Conservation (phyloP, 163 green algal genomes). For the Volvox carteri region DNA sequence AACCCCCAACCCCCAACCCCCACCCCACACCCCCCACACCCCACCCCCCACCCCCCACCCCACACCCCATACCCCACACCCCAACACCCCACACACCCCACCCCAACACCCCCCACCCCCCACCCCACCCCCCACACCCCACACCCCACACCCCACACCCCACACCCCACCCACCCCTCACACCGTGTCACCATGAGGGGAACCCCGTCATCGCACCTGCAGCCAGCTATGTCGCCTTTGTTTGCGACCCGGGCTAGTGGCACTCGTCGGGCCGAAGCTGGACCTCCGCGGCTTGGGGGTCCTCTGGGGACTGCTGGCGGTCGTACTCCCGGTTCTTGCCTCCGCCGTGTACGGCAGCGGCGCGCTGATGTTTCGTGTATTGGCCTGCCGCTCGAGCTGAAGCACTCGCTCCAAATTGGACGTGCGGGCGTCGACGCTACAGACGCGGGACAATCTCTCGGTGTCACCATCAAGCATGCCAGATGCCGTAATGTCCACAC, state of each 20-base stretch:
- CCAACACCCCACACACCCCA: too few species aligned
- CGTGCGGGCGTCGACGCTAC: not conserved
- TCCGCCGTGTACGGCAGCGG: not conserved
- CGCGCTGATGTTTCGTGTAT: not conserved
- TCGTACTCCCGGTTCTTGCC: not conserved
- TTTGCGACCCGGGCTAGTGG: not conserved
- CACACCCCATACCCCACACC: too few species aligned
- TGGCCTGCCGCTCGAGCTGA: too few species aligned
- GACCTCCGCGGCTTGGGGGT: not conserved
- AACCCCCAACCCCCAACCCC: too few species aligned
- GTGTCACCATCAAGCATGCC: not conserved
- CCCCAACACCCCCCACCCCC: too few species aligned
- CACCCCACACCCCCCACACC: too few species aligned
- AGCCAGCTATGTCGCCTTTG: constrained; percentile 29
- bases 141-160: too few species aligned
- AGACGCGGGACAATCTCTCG: not conserved
- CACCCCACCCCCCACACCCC: too few species aligned
- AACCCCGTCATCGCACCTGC: constrained; percentile 17
- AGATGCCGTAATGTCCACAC: not conserved
- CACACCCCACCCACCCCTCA: too few species aligned
- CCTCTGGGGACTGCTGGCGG: not conserved
- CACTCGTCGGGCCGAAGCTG: not conserved
- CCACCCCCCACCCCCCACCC: too few species aligned
- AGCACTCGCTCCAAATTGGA: too few species aligned
- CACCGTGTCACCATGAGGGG: too few species aligned